These are phyloP conservation scores for Ceratocystis eucalypticola DNA, from an alignment of 2,329 filamentous ascomycete species.

Conservation along the genomic window DNA sequence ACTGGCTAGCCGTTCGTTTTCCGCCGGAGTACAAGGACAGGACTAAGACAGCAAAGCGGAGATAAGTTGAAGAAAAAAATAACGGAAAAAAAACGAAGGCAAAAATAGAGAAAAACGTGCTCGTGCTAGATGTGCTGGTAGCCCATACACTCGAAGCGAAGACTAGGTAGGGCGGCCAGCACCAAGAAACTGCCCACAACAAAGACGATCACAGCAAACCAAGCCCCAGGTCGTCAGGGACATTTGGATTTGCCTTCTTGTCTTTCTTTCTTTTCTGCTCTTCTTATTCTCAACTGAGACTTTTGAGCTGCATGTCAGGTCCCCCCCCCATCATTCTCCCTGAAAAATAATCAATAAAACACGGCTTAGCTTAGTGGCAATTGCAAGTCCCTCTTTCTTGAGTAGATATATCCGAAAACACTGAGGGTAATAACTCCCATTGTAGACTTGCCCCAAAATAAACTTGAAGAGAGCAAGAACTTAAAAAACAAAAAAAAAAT, in stretches of 20 bases:
- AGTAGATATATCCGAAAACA: not conserved
- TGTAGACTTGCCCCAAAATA: not conserved
- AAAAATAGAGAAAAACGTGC: not conserved
- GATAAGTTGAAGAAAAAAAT: not conserved
- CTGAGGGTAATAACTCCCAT: not conserved
- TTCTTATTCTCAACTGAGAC: not conserved
- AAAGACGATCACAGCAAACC: not conserved
- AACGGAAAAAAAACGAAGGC: not conserved
- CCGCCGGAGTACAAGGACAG: not conserved
- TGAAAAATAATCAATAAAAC: not conserved
- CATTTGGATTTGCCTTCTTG: too few relatives aligned
- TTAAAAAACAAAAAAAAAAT: not conserved
- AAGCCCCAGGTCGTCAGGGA: not conserved
- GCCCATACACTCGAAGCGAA: not conserved
- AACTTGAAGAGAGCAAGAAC: not conserved
- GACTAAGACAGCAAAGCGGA: not conserved
- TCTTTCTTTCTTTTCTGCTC: too few relatives aligned
- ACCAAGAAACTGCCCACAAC: not conserved
- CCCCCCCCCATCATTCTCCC: not conserved
- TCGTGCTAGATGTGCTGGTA: not conserved
- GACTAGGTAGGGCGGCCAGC: not conserved
- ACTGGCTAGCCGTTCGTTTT: conserved; percentile 1
- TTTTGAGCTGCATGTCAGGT: not conserved
- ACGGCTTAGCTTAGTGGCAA: not conserved
- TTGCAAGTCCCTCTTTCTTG: not conserved